These are phyloP conservation scores for Oryza nivara DNA, from an alignment of 176 grass and related monocot species.

Conservation along the genomic window DNA sequence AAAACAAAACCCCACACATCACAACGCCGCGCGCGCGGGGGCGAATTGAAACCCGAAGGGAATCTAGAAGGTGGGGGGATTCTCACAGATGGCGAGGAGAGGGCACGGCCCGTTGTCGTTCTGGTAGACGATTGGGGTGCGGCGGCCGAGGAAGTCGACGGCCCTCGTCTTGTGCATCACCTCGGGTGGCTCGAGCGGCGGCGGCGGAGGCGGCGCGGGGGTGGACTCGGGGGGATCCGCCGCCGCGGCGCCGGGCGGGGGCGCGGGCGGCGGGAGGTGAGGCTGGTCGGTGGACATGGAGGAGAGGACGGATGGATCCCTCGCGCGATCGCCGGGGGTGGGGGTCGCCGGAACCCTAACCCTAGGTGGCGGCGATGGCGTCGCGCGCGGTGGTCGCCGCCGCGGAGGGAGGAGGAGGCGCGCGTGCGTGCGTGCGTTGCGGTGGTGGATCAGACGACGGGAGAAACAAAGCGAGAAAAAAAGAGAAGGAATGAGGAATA, in stretches of 20 bases:
- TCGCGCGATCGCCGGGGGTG: conserved; percentile 29
- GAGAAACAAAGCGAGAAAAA: not conserved
- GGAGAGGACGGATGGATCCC: conserved; percentile 20
- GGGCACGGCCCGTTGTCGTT: conserved; percentile 99
- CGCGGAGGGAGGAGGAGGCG: not conserved
- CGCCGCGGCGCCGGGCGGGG: conserved; percentile 39
- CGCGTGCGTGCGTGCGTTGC: conserved; percentile 3
- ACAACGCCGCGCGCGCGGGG: not conserved
- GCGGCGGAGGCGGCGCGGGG: not conserved
- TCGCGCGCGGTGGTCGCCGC: conserved; percentile 21
- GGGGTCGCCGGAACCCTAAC: not conserved
- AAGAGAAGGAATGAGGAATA: conserved; percentile 20
- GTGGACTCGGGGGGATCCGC: conserved; percentile 38
- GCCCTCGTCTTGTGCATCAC: conserved; percentile 87
- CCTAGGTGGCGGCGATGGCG: not conserved
- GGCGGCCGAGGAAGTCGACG: conserved; percentile 88
- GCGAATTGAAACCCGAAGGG: not conserved
- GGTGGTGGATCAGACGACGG: conserved; percentile 32
- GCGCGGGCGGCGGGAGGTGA: conserved; percentile 36
- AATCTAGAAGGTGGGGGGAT: not conserved
- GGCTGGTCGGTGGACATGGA: conserved; percentile 44
- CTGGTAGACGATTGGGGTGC: conserved; percentile 87
- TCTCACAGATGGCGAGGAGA: conserved; percentile 94
- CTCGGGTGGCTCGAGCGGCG: conserved; percentile 38
- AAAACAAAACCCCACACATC: conserved; percentile 25